Percentiles rank a stretch among this genome's conserved stretches.
Evolutionary conservation across 106 monocot genomes (phyloP).

Genomic region (Platanthera zijinensis): DNA sequence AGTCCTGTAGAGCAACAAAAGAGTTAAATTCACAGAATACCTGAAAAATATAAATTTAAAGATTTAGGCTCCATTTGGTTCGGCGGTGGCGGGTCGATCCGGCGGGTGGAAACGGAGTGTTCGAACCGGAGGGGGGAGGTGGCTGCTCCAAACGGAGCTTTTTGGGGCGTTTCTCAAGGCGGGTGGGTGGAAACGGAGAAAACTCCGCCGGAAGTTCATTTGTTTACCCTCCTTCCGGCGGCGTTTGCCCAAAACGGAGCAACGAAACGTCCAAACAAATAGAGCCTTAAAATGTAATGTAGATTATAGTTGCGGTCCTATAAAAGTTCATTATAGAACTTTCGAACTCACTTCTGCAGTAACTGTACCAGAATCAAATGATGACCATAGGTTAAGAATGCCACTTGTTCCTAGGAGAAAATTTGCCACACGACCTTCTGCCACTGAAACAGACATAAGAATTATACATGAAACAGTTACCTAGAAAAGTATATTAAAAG

Average conservation of each 20-base stretch:
- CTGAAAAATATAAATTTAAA: background rate
- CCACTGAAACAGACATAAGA: conserved; percentile 35
- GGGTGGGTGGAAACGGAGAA: no score
- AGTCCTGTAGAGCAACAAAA: conserved; percentile 37
- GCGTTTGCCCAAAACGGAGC: no score
- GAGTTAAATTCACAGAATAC: conserved; percentile 8
- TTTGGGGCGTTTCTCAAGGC: no score
- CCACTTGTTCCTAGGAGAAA: conserved; percentile 80
- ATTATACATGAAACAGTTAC: background rate
- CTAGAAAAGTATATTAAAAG: background rate
- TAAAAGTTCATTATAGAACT: background rate
- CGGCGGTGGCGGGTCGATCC: no score
- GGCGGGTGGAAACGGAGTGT: no score
- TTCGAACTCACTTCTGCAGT: conserved; percentile 35
- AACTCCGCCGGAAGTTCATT: no score
- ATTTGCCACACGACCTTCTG: conserved; percentile 81
- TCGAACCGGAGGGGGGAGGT: no score
- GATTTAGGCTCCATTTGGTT: no score
- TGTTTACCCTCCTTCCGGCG: no score
- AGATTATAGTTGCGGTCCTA: background rate
- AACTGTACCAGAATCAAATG: conserved; percentile 30
- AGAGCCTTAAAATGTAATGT: background rate
- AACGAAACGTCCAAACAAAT: no score
- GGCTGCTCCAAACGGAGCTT: no score
- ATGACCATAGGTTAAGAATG: conserved; percentile 37